A percentile compares a stretch with the other conserved stretches of the same genome.
These are phyloP conservation scores for Bretziella fagacearum DNA, from an alignment of 2,329 filamentous ascomycete genomes.

Conservation along the genomic window DNA sequence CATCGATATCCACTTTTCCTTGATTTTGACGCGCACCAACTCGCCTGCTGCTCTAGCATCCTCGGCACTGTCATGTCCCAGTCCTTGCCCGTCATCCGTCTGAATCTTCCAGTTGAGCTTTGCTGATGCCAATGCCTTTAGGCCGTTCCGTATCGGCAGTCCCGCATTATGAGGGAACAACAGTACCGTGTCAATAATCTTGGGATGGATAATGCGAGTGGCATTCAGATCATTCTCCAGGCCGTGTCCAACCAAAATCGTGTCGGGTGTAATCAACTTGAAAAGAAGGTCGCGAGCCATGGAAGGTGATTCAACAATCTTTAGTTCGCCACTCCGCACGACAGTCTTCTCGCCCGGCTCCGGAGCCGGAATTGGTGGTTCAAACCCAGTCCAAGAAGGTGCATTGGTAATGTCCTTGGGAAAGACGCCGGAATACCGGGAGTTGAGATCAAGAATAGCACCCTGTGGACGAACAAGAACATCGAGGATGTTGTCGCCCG, in stretches of 20 bases:
- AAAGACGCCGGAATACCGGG: constrained; percentile 74
- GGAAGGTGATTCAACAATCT: constrained; percentile 58
- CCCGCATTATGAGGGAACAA: constrained; percentile 66
- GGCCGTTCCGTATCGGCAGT: constrained; percentile 57
- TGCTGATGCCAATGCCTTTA: constrained; percentile 57
- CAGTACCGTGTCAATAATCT: constrained; percentile 69
- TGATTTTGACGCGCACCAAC: constrained; percentile 55
- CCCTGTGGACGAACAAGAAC: constrained; percentile 71
- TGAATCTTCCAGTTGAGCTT: constrained; percentile 66
- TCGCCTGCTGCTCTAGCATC: constrained; percentile 83
- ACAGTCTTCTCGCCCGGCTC: constrained; percentile 18
- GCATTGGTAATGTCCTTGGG: constrained; percentile 60
- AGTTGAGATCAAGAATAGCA: constrained; percentile 78
- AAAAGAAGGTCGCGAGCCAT: constrained; percentile 65
- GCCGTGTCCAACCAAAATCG: constrained; percentile 79
- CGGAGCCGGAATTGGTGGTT: constrained; percentile 18
- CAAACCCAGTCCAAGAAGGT: constrained; percentile 31
- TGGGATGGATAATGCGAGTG: constrained; percentile 67
- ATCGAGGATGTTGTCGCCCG: constrained; percentile 58
- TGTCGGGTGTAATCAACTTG: constrained; percentile 53
- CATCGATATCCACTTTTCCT: constrained; percentile 52
- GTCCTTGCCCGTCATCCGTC: constrained; percentile 33
- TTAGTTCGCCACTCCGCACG: constrained; percentile 30
- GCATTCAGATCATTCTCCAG: constrained; percentile 91
- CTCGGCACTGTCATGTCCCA: constrained; percentile 71